phyloP scores from a whole-genome alignment of 495 filamentous ascomycete genomes.

The Podospora pseudocomata region DNA sequence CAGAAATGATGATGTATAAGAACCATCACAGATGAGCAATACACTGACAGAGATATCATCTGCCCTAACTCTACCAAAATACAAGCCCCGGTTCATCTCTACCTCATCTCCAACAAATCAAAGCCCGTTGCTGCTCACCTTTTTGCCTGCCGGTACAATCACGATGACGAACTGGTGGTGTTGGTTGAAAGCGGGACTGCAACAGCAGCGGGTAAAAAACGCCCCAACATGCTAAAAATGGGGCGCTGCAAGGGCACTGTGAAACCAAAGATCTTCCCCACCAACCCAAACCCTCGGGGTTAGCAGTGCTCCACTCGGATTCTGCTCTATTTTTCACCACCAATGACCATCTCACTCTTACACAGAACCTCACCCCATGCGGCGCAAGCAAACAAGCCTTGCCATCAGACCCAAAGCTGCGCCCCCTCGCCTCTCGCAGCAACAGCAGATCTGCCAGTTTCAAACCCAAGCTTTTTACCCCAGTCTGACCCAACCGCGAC shows the following conservation, averaged over 20 bases:
- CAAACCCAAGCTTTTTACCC: neutral
- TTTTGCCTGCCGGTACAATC: neutral
- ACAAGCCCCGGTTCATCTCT: too few species aligned
- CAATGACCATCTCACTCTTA: neutral
- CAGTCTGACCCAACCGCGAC: neutral
- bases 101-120: too few species aligned
- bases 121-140: neutral
- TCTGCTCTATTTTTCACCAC: too few species aligned
- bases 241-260: neutral
- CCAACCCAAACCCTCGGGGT: neutral
- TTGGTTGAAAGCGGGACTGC: neutral
- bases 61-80: too few species aligned
- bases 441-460: neutral
- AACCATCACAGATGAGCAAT: too few species aligned
- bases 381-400: neutral
- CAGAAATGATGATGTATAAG: neutral
- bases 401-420: neutral
- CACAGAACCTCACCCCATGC: neutral
- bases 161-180: neutral
- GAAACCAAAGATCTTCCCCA: neutral
- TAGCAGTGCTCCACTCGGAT: neutral
- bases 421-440: neutral
- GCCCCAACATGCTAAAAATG: neutral
- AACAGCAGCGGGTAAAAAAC: neutral
- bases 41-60: too few species aligned